Conservation (phyloP, 2,329 filamentous ascomycete species). For the Escovopsis weberi region DNA sequence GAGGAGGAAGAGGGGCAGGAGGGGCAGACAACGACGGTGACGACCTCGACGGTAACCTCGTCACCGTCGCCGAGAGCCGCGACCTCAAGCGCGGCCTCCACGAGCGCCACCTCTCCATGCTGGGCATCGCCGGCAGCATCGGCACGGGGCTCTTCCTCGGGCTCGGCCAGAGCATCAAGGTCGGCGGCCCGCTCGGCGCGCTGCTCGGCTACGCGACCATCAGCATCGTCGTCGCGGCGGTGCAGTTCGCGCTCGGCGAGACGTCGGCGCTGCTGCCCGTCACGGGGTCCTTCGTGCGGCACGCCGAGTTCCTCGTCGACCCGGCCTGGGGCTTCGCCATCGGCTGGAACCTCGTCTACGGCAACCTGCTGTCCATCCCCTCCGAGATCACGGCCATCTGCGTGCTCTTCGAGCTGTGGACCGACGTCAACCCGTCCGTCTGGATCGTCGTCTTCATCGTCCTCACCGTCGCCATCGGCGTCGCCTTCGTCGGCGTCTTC, state of each 20-base stretch:
- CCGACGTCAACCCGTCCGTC: conserved; percentile 36
- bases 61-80: conserved; percentile 33
- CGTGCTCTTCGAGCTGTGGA: conserved; percentile 50
- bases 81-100: conserved; percentile 28
- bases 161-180: conserved; percentile 37
- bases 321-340: conserved; percentile 42
- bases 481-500: conserved; percentile 42
- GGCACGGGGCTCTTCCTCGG: conserved; percentile 47
- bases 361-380: conserved; percentile 38
- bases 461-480: conserved; percentile 40
- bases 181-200: conserved; percentile 32
- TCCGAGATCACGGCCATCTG: conserved; percentile 49
- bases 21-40: background rate
- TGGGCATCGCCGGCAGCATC: conserved; percentile 46
- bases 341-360: conserved; percentile 41
- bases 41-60: conserved; percentile 26
- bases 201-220: conserved; percentile 40
- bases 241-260: conserved; percentile 45
- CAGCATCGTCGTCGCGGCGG: conserved; percentile 40
- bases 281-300: conserved; percentile 47
- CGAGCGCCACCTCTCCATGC: conserved; percentile 41
- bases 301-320: conserved; percentile 45
- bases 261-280: conserved; percentile 45
- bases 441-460: conserved; percentile 36
- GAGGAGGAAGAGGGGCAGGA: background rate